Conservation (phyloP, 768 basidiomycete genomes). For the Psilocybe cyanescens region DNA sequence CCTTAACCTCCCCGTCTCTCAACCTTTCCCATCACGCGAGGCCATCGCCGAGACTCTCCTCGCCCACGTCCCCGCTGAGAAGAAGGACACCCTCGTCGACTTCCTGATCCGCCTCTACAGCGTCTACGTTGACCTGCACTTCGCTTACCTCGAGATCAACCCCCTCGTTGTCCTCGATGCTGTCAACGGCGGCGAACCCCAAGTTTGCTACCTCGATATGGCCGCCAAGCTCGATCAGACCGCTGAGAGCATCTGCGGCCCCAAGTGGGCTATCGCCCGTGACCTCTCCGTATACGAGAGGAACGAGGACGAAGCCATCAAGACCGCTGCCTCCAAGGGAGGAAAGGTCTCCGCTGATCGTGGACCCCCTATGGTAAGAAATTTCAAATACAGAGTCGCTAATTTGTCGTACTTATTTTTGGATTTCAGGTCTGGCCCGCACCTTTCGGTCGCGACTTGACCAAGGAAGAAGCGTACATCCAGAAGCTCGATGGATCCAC, state of each 20-base stretch:
- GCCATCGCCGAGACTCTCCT: slow-evolving; percentile 78
- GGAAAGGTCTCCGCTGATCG: slow-evolving; percentile 81
- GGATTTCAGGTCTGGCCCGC: slow-evolving; percentile 74
- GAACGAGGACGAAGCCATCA: slow-evolving; percentile 41
- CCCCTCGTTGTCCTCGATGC: slow-evolving; percentile 94
- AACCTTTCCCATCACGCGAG: slow-evolving; percentile 83
- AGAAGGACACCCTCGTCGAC: slow-evolving; percentile 92
- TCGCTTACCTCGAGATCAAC: slow-evolving; percentile 99
- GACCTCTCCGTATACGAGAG: slow-evolving; percentile 78
- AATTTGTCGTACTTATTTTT: background rate
- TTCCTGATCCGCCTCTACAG: slow-evolving; percentile 95
- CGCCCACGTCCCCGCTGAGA: slow-evolving; percentile 77
- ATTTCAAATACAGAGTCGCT: slow-evolving; percentile 13
- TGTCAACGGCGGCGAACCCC: slow-evolving; percentile 64
- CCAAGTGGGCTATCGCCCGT: slow-evolving; percentile 98
- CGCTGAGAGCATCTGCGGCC: slow-evolving; percentile 96
- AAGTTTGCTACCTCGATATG: slow-evolving; percentile 98
- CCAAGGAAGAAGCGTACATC: slow-evolving; percentile 99
- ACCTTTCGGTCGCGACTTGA: slow-evolving; percentile 96
- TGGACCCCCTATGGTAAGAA: slow-evolving; percentile 89
- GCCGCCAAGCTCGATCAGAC: slow-evolving; percentile 99
- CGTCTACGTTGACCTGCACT: slow-evolving; percentile 98
- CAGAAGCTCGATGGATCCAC: slow-evolving; percentile 97
- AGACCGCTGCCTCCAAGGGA: slow-evolving; percentile 45
- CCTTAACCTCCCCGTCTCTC: slow-evolving; percentile 76